These are phyloP conservation scores for Closterium sp. DNA, from an alignment of 139 green algal species.

Conservation along the genomic window DNA sequence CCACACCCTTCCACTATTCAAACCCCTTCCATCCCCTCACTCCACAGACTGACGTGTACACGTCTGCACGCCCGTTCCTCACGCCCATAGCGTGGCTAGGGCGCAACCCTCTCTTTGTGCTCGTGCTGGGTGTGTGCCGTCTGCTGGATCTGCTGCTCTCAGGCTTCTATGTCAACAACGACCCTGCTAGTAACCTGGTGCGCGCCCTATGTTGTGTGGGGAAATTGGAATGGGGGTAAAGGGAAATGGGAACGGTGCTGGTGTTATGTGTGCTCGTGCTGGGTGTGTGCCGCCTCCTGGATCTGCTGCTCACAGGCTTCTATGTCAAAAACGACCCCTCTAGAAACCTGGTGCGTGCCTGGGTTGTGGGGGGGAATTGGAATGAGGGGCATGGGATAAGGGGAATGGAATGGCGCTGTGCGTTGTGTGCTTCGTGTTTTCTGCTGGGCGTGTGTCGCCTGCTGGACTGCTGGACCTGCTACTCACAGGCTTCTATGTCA, in stretches of 20 bases:
- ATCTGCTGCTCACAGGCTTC: neutral
- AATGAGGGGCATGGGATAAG: no score
- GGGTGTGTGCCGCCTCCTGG: neutral
- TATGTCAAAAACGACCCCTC: neutral
- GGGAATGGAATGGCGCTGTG: no score
- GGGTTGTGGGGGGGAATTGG: neutral
- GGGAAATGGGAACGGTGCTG: no score
- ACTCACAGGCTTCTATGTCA: neutral
- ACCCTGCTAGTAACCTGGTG: neutral
- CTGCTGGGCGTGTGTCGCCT: neutral
- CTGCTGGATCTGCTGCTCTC: neutral
- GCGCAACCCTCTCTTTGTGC: neutral
- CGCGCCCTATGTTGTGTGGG: neutral
- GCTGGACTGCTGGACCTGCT: neutral
- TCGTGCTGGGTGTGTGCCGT: neutral
- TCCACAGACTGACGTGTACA: neutral
- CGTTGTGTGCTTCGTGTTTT: no score
- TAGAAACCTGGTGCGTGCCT: neutral
- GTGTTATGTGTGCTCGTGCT: no score
- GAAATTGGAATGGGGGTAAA: no score
- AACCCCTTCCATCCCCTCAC: neutral
- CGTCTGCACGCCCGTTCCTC: neutral
- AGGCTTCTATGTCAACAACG: neutral
- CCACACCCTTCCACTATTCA: neutral
- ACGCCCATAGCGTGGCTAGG: neutral